Conservation (phyloP, 2,329 filamentous ascomycete species). For the Aphanoascus verrucosus region DNA sequence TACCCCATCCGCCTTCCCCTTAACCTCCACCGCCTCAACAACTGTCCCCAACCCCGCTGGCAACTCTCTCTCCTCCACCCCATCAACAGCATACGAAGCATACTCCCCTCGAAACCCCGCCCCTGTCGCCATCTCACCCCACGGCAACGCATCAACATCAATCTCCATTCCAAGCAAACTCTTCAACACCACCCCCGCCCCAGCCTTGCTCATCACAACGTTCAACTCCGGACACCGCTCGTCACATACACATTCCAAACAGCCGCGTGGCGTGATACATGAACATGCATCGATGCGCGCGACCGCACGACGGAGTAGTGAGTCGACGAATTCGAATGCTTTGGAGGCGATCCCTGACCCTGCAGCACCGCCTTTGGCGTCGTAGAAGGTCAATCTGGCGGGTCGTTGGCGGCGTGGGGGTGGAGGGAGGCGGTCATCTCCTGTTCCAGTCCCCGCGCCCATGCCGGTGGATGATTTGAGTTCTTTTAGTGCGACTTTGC, state of each 20-base stretch:
- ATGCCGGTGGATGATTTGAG: constrained; percentile 42
- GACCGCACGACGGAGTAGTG: constrained; percentile 64
- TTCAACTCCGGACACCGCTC: constrained; percentile 78
- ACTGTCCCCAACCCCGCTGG: constrained; percentile 74
- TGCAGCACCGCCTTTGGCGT: constrained; percentile 75
- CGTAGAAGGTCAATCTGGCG: constrained; percentile 84
- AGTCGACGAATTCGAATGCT: constrained; percentile 83
- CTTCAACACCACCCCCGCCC: constrained; percentile 69
- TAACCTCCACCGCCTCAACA: constrained; percentile 58
- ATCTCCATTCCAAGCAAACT: constrained; percentile 64
- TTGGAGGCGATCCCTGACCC: constrained; percentile 84
- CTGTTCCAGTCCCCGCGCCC: constrained; percentile 9
- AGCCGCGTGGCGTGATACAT: constrained; percentile 59
- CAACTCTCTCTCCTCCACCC: constrained; percentile 41
- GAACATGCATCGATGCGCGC: constrained; percentile 63
- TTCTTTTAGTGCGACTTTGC: constrained; percentile 80
- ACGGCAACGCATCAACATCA: constrained; percentile 72
- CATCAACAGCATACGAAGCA: not conserved
- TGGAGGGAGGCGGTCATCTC: constrained; percentile 22
- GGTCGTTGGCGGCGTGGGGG: constrained; percentile 60
- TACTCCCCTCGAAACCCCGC: not conserved
- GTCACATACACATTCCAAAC: constrained; percentile 79
- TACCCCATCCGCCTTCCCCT: constrained; percentile 23
- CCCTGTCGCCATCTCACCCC: constrained; percentile 55
- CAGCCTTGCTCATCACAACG: constrained; percentile 86